A percentile compares a stretch with the other conserved stretches of the same genome.
Conservation (phyloP, 768 basidiomycete genomes). For the Rhizopogon roseolus region DNA sequence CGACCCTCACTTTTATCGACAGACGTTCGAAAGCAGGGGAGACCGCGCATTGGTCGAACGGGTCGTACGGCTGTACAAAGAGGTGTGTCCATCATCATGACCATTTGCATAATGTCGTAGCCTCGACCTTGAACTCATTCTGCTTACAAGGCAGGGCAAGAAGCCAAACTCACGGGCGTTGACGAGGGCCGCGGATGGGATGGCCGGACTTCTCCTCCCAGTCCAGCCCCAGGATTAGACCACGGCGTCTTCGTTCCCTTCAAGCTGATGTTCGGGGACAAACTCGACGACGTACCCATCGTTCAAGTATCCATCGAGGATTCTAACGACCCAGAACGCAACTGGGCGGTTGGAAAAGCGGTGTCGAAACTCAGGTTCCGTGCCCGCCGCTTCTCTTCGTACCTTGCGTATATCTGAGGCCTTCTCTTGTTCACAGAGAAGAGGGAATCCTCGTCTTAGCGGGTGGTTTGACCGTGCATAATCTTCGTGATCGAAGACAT, state of each 20-base stretch:
- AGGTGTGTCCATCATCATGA: slow-evolving; percentile 28
- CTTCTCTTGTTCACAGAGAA: slow-evolving; percentile 31
- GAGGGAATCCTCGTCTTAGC: slow-evolving; percentile 67
- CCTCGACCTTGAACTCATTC: background rate
- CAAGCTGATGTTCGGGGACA: slow-evolving; percentile 70
- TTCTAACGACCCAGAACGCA: slow-evolving; percentile 50
- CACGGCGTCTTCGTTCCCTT: slow-evolving; percentile 83
- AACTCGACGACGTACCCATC: slow-evolving; percentile 57
- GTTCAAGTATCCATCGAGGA: slow-evolving; percentile 67
- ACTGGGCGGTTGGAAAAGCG: slow-evolving; percentile 64
- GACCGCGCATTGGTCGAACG: slow-evolving; percentile 51
- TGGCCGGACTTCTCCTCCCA: slow-evolving; percentile 48
- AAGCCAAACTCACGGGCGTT: slow-evolving; percentile 43
- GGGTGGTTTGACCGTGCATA: slow-evolving; percentile 68
- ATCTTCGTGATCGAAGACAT: slow-evolving; percentile 48
- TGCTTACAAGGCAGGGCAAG: slow-evolving; percentile 42
- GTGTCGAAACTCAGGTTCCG: slow-evolving; percentile 56
- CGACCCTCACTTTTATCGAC: slow-evolving; percentile 47
- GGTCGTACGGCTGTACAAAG: slow-evolving; percentile 55
- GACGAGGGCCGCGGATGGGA: slow-evolving; percentile 58
- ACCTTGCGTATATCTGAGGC: background rate
- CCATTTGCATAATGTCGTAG: background rate
- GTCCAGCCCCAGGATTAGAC: slow-evolving; percentile 57
- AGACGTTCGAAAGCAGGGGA: slow-evolving; percentile 67
- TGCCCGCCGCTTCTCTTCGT: background rate